phyloP scores from a whole-genome alignment of 352 stramenopile genomes.

The Phytopythium chamaehyphon region DNA sequence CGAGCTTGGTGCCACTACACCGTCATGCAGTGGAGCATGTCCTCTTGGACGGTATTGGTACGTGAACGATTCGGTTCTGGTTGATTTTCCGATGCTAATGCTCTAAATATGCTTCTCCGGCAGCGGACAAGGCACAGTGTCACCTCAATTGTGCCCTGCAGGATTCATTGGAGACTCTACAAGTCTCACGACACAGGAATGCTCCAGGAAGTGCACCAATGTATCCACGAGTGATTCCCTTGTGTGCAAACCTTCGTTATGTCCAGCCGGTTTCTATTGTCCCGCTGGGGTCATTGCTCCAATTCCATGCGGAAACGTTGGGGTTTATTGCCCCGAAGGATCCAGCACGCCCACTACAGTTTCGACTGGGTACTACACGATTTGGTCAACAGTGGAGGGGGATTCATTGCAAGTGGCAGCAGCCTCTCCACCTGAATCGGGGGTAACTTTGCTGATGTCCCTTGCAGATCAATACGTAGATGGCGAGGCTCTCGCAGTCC shows the following conservation, averaged over 20 bases:
- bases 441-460: conserved; percentile 3
- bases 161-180: conserved; percentile 31
- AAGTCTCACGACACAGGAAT: conserved; percentile 41
- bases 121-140: conserved; percentile 33
- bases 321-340: conserved; percentile 45
- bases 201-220: conserved; percentile 36
- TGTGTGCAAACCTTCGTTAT: conserved; percentile 39
- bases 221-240: background rate
- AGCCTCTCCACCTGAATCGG: background rate
- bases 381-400: conserved; percentile 20
- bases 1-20: conserved; percentile 22
- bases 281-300: conserved; percentile 27
- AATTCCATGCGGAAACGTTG: conserved; percentile 28
- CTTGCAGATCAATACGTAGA: conserved; percentile 44
- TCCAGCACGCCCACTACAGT: conserved; percentile 34
- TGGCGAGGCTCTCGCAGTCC: conserved; percentile 17
- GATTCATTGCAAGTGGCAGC: background rate
- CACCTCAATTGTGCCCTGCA: conserved; percentile 35
- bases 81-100: no score
- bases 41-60: conserved; percentile 61
- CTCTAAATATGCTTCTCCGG: no score
- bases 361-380: conserved; percentile 54
- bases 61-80: background rate
- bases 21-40: conserved; percentile 42
- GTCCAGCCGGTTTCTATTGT: conserved; percentile 57